Percentiles rank a stretch among this genome's conserved stretches.
phyloP scores from a whole-genome alignment of 1,284 basidiomycete genomes.

The Leccinum pseudoinsigne region DNA sequence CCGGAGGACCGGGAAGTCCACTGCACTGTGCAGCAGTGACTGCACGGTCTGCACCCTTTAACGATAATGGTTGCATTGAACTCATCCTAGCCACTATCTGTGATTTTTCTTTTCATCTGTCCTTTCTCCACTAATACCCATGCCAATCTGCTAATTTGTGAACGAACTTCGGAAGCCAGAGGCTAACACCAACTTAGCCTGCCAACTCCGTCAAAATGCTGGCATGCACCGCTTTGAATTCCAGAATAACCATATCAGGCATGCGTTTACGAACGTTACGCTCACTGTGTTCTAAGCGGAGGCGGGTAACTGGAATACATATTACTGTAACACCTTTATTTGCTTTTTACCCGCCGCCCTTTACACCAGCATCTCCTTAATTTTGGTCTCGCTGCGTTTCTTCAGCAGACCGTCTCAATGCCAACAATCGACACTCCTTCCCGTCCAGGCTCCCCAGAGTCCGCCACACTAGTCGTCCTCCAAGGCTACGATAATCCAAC shows the following conservation, averaged over 20 bases:
- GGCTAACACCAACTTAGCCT: too few relatives aligned
- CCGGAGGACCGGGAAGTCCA: conserved; percentile 23
- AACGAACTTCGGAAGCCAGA: too few relatives aligned
- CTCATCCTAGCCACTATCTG: not conserved
- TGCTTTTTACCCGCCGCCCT: conserved; percentile 21
- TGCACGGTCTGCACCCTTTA: not conserved
- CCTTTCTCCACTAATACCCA: not conserved
- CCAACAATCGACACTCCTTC: conserved; percentile 7
- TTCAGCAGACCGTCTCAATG: conserved; percentile 16
- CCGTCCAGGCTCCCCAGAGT: conserved; percentile 26
- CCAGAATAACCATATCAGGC: conserved; percentile 23
- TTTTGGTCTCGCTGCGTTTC: conserved; percentile 8
- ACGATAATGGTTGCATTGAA: not conserved
- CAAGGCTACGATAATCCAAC: conserved; percentile 26
- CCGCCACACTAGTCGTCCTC: conserved; percentile 32
- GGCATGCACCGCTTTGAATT: not conserved
- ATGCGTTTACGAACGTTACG: conserved; percentile 34
- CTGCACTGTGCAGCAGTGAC: too few relatives aligned
- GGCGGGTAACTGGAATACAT: not conserved
- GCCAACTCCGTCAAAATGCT: not conserved
- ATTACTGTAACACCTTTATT: conserved; percentile 9
- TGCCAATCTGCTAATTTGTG: too few relatives aligned
- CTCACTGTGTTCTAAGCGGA: conserved; percentile 15
- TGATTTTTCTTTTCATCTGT: not conserved
- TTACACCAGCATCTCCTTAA: conserved; percentile 1